These are phyloP conservation scores for Diaporthe sp. DNA, from an alignment of 2,329 filamentous ascomycete genomes.

Conservation along the genomic window DNA sequence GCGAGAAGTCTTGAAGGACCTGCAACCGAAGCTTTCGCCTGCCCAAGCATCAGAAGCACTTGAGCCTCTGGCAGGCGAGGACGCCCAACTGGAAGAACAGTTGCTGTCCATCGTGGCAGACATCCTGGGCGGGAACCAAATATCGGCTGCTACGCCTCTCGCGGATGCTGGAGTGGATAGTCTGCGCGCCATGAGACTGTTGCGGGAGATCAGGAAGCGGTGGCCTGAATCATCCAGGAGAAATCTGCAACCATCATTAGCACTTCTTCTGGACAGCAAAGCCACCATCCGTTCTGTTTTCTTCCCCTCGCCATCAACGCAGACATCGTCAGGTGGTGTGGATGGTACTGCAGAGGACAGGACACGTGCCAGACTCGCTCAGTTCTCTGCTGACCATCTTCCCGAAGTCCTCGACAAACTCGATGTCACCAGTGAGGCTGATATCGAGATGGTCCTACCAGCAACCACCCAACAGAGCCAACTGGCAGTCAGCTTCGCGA, in stretches of 20 bases:
- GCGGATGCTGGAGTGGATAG: slow-evolving; percentile 51
- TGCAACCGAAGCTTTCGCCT: neutral
- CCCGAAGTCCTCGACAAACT: slow-evolving; percentile 43
- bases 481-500: slow-evolving; percentile 52
- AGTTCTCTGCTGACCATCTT: slow-evolving; percentile 44
- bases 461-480: slow-evolving; percentile 53
- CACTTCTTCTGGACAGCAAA: slow-evolving; percentile 46
- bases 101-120: slow-evolving; percentile 21
- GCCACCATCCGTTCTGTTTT: slow-evolving; percentile 47
- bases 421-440: slow-evolving; percentile 17
- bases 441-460: slow-evolving; percentile 50
- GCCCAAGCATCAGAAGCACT: neutral
- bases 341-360: slow-evolving; percentile 3
- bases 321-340: neutral
- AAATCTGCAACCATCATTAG: slow-evolving; percentile 44
- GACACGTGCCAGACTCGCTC: slow-evolving; percentile 31
- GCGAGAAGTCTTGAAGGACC: neutral
- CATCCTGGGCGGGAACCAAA: slow-evolving; percentile 12
- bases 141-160: slow-evolving; percentile 40
- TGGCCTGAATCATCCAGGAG: slow-evolving; percentile 33
- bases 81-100: slow-evolving; percentile 36
- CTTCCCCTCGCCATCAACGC: slow-evolving; percentile 26
- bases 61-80: slow-evolving; percentile 22
- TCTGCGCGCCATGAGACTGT: slow-evolving; percentile 50
- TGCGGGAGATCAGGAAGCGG: slow-evolving; percentile 47